Base-by-base conservation (phyloP, 192 early-diverging fungal species). In the Linnemannia exigua region DNA sequence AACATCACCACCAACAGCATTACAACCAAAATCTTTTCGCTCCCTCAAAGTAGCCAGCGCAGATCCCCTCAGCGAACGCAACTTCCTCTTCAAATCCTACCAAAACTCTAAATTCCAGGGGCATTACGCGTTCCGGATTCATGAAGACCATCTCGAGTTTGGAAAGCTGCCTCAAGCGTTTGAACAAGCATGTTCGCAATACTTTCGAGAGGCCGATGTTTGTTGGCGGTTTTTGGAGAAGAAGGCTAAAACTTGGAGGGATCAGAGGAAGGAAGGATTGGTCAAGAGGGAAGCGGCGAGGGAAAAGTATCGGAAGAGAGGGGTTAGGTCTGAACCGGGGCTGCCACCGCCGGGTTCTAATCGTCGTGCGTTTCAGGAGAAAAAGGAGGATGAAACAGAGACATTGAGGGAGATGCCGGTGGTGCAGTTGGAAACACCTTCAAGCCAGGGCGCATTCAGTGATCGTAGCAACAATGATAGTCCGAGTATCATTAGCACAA, bases 161-260 rank as follows among this genome's bases (percentile, higher is more conserved):
- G 67, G 67, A 8, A 79, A 80, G 50, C 28, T 86, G 14, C 84
- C 73, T 11, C 74, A 38, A 3, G 44, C 36, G 22, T 36, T 70
- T 3, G 84, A 86, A 8, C 78, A 79, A 33, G 74, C 78, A 5
- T 86, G 84, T 66, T 67, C 73, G 3, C 77, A 77, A 37, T 86
- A 86, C 78, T 86, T 86, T 80, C 84, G 77, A 25, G 74, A 86
- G 35, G 84, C 70, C 0, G 79, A 86, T 58, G 75, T 76, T 2
- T 69, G 74, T 1, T 86, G 73, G 20, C 63, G 84, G 38, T 41
- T 37, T 1, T 3, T 86, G 20, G 84, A 86, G 22, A 25, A 46
- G 9, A 79, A 76, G 63, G 70, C 74, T 3, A 80, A 86, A 35
- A n/a, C 25, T 1, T 80, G 78, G 84, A 54, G 58, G 7, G 84